Conservation (phyloP, 192 early-diverging fungal genomes). For the Backusella parvicylindrica region DNA sequence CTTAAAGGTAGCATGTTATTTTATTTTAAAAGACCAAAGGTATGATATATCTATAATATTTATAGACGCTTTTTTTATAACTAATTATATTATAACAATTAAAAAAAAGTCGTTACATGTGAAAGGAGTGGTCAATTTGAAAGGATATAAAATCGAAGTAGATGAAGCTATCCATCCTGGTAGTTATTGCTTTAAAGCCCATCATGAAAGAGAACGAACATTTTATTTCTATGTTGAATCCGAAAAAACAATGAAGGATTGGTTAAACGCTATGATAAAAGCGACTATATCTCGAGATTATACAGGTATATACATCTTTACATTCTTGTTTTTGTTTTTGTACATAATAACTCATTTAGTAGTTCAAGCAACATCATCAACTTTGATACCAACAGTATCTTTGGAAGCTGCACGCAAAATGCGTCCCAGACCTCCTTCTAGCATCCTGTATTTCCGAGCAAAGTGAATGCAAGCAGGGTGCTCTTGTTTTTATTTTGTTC, state of each 20-base stretch:
- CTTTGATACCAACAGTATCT: slow-evolving; percentile 49
- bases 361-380: slow-evolving; percentile 53
- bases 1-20: slow-evolving; percentile 51
- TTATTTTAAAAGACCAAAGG: slow-evolving; percentile 47
- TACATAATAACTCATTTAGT: slow-evolving; percentile 41
- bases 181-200: slow-evolving; percentile 58
- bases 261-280: slow-evolving; percentile 61
- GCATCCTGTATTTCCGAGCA: slow-evolving; percentile 9
- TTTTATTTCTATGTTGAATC: slow-evolving; percentile 57
- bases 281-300: slow-evolving; percentile 55
- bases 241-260: slow-evolving; percentile 43
- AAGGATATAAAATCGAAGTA: slow-evolving; percentile 51
- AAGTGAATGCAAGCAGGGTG: too few species aligned
- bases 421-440: slow-evolving; percentile 46
- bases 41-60: not conserved
- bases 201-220: slow-evolving; percentile 51
- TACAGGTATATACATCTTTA: slow-evolving; percentile 12
- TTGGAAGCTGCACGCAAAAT: slow-evolving; percentile 46
- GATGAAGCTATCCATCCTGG: slow-evolving; percentile 55
- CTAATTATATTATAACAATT: not conserved
- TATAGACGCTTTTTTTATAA: not conserved
- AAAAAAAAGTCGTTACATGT: slow-evolving; percentile 28
- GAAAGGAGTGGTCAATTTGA: slow-evolving; percentile 54
- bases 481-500: too few species aligned
- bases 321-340: not conserved